Base-by-base conservation (phyloP, 2,329 filamentous ascomycete genomes). In the Apiospora arundinis region DNA sequence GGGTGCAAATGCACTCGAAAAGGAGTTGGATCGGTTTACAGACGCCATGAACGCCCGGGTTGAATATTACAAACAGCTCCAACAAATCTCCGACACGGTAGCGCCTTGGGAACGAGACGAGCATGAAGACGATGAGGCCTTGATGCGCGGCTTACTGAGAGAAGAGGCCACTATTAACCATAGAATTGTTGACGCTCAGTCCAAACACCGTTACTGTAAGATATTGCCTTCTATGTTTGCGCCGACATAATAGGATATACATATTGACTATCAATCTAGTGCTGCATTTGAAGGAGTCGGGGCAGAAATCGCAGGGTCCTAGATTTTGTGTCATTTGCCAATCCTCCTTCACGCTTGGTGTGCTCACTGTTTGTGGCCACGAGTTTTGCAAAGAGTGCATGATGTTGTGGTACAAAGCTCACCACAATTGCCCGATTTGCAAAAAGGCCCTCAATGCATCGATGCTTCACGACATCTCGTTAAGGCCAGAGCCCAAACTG, bases 331-430 rank as follows among this genome's bases (percentile, higher is more conserved):
- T 97, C 70, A 98, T 99, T 75, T 99, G 96, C 79, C 92, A 93
- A 77, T 87, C 88, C 14, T 79, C 85, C 0, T 97, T 98, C 76
- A 91, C 92, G 72, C 85, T 90, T n/a, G 95, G 95, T 69, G 90
- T 93, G 69, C 85, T 95, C 73, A 98, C 95, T 0, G 88, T 94
- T 0, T 98, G 96, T 79, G 95, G 95, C 0, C 96, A 99, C 78
- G 90, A 94, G 74, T 98, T 95, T 79, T 98, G 95, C 84, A 95
- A 94, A 77, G 92, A 94, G 40, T 98, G 96, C 80, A 92, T 98
- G 75, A 86, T 87, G 48, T 76, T 90, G 16, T 98, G 96, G 96
- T 94, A 92, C 84, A 86, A 85, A 71, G 85, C 89, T 44, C 91
- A 95, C 75, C 88, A 86, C 23, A 95, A 89, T 69, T 98, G 95